Evolutionary conservation across 257 asterid species (phyloP), one percentile per base, ranked within the genome.

Genomic region (Henckelia pumila): DNA sequence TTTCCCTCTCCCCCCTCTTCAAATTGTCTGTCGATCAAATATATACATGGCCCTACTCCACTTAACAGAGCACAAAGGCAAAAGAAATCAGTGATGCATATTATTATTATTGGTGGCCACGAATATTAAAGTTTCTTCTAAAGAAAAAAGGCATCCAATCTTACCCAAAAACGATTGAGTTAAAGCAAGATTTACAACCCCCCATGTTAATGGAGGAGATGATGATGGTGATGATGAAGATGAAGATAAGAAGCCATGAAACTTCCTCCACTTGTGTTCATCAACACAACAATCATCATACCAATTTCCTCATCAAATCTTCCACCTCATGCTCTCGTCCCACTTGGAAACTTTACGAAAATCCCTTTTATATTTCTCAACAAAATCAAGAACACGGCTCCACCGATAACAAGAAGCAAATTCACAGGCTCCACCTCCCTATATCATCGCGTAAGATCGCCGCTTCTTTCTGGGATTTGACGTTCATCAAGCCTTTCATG

Each of bases 271-370:
- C 55, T 67, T 26, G 7, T 56, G 24, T 19, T 28, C 9, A 55
- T 3, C 73, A 24, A 61, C 37, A 71, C 66, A 68, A 69, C 33
- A 59, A 73, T 22, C 40, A 73, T 22, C 59, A 72, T 71, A 60
- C 76, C 24, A 72, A 59, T 44, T 73, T 73, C 67, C 81, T 85
- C 63, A 72, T 67, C 53, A 67, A 61, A 71, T n/a, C n/a, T n/a
- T n/a, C n/a, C n/a, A 68, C 71, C 40, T 52, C 77, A 55, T 7
- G 55, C 19, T 59, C 63, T 53, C 67, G 57, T 75, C 91, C 97
- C 62, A 72, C 89, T 74, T 89, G 95, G 95, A 89, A 92, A 68
- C 65, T 92, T 28, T 92, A 92, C 73, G 95, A 92, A 70, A 92
- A 89, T 53, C 96, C 98, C 30, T 92, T 77, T 59, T 92, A 79